A percentile compares a stretch with the other conserved stretches of the same genome.
These are phyloP conservation scores for Uronychia binucleata DNA, from an alignment of 73 alveolate genomes.

Conservation along the genomic window DNA sequence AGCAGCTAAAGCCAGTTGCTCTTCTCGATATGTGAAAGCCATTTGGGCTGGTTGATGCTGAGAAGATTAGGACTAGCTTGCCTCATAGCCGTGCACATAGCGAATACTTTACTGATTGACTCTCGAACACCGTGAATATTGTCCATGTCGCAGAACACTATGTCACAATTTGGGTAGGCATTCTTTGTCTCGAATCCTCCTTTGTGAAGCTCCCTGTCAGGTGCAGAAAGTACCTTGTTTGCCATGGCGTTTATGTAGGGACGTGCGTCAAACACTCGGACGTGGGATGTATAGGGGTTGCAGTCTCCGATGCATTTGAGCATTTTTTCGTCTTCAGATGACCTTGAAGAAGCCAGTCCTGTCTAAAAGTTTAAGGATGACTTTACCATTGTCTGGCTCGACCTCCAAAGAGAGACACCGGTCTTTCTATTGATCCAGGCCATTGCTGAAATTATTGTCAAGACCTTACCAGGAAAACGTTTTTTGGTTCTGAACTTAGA, in stretches of 20 bases:
- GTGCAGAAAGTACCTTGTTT: constrained; percentile 68
- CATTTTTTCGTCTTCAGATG: constrained; percentile 57
- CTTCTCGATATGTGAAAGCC: constrained; percentile 69
- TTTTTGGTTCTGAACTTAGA: constrained; percentile 75
- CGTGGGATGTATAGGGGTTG: constrained; percentile 25
- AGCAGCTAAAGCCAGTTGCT: constrained; percentile 89
- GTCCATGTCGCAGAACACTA: constrained; percentile 88
- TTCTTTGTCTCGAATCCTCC: constrained; percentile 91
- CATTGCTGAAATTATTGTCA: constrained; percentile 11
- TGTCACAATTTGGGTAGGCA: constrained; percentile 67
- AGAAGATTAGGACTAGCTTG: not conserved
- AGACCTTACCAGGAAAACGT: constrained; percentile 65
- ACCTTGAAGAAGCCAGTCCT: constrained; percentile 46
- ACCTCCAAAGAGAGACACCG: constrained; percentile 77
- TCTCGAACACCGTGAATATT: constrained; percentile 95
- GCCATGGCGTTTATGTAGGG: constrained; percentile 92
- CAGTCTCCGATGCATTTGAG: constrained; percentile 28
- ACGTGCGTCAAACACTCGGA: constrained; percentile 87
- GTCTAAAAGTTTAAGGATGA: too few species aligned
- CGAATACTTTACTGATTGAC: constrained; percentile 58
- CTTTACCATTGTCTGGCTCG: constrained; percentile 75
- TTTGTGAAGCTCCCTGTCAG: constrained; percentile 26
- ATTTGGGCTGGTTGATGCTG: not conserved
- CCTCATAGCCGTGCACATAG: not conserved
- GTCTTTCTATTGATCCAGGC: constrained; percentile 70